Evolutionary conservation across 768 basidiomycete species (phyloP).

Genomic region (Trametes punicea): DNA sequence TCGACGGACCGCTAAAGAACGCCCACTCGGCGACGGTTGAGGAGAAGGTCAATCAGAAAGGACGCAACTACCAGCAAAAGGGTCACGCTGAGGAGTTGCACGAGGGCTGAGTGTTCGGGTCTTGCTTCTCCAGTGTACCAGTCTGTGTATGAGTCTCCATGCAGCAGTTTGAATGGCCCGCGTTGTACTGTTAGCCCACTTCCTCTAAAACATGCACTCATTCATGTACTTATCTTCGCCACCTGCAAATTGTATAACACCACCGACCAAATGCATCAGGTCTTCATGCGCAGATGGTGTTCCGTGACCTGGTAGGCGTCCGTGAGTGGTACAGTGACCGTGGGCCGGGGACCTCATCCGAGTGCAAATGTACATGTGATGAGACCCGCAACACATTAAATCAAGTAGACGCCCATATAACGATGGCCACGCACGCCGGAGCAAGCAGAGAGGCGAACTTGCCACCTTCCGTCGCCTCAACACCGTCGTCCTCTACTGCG

Average conservation of each 20-base stretch:
- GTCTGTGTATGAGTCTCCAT: too few relatives aligned
- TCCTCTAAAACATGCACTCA: too few relatives aligned
- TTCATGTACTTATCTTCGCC: too few relatives aligned
- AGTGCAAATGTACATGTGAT: background rate
- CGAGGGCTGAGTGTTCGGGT: background rate
- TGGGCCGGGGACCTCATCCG: too few relatives aligned
- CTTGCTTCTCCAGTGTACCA: background rate
- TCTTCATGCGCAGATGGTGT: too few relatives aligned
- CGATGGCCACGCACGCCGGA: conserved; percentile 1
- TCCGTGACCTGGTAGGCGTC: too few relatives aligned
- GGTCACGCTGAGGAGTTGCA: background rate
- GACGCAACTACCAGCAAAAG: background rate
- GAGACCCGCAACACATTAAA: background rate
- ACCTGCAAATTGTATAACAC: too few relatives aligned
- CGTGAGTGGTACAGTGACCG: too few relatives aligned
- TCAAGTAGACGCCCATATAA: background rate
- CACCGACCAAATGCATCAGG: too few relatives aligned
- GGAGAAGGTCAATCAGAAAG: conserved; percentile 13
- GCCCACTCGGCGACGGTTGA: conserved; percentile 3
- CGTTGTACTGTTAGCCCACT: too few relatives aligned
- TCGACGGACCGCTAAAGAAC: conserved; percentile 24
- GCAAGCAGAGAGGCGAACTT: conserved; percentile 1
- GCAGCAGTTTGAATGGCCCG: too few relatives aligned
- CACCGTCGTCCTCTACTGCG: background rate
- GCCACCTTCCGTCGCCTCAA: conserved; percentile 8